These are phyloP conservation scores for Rhazya stricta DNA, from an alignment of 257 asterid species.

Conservation along the genomic window DNA sequence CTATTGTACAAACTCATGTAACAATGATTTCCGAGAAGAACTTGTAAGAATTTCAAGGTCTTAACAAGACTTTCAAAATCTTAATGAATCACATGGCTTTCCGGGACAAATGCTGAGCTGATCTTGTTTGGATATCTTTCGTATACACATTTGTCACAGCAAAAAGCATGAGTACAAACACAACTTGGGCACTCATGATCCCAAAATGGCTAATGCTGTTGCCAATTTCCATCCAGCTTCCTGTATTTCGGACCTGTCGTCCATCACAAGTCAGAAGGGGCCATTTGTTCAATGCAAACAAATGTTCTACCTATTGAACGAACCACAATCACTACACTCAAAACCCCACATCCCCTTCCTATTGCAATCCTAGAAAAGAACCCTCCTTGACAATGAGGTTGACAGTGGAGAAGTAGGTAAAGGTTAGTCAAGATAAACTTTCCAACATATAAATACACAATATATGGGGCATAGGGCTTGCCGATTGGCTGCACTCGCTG, in stretches of 20 bases:
- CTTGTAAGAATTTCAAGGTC: neutral
- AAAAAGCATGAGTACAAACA: slow-evolving; percentile 77
- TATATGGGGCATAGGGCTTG: neutral
- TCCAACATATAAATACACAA: neutral
- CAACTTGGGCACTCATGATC: slow-evolving; percentile 97
- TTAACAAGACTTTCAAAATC: neutral
- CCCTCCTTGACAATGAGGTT: neutral
- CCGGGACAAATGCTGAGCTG: slow-evolving; percentile 41
- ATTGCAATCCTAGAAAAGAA: neutral
- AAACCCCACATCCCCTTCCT: neutral
- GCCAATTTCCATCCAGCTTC: slow-evolving; percentile 99
- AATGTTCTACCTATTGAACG: neutral
- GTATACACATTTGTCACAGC: slow-evolving; percentile 77
- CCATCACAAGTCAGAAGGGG: neutral
- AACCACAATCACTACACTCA: neutral
- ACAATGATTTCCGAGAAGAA: neutral
- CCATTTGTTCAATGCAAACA: slow-evolving; percentile 1
- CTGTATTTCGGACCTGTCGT: slow-evolving; percentile 76
- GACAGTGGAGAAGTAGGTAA: neutral
- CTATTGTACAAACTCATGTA: neutral
- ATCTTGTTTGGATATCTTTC: slow-evolving; percentile 51
- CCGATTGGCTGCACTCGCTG: neutral
- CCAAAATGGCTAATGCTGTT: slow-evolving; percentile 98
- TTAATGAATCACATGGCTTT: slow-evolving; percentile 48
- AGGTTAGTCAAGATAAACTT: neutral